phyloP scores from a whole-genome alignment of 2,329 filamentous ascomycete species.

The Pseudofabraea citricarpa region DNA sequence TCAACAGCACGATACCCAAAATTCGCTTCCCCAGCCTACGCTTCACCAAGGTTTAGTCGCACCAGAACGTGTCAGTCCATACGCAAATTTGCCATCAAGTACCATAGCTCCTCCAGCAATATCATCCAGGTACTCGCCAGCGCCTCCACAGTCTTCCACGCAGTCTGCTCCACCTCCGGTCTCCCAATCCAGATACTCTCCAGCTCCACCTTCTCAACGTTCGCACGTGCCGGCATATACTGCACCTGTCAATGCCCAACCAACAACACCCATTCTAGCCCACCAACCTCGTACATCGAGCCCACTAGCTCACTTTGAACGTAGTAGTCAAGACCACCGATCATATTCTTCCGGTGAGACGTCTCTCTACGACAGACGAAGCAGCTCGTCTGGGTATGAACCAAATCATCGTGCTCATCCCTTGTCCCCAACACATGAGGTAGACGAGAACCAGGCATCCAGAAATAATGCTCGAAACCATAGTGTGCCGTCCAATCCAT shows the following conservation, averaged over 20 bases:
- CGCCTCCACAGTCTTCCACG: constrained; percentile 36
- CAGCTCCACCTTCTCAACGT: constrained; percentile 37
- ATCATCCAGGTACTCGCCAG: constrained; percentile 56
- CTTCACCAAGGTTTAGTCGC: constrained; percentile 22
- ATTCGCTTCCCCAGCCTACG: constrained; percentile 11
- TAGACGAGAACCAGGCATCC: constrained; percentile 48
- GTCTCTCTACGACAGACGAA: constrained; percentile 40
- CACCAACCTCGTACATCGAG: constrained; percentile 63
- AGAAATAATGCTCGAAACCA: constrained; percentile 15
- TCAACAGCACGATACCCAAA: constrained; percentile 9
- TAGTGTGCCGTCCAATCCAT: constrained; percentile 12
- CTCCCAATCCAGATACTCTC: constrained; percentile 27
- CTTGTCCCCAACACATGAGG: constrained; percentile 56
- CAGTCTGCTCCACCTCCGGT: constrained; percentile 34
- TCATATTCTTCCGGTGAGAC: constrained; percentile 28
- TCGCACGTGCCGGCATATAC: constrained; percentile 16
- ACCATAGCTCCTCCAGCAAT: constrained; percentile 23
- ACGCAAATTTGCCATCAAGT: constrained; percentile 22
- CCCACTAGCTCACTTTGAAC: constrained; percentile 60
- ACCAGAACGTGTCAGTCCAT: constrained; percentile 27
- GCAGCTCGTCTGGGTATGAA: constrained; percentile 49
- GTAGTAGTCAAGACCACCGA: constrained; percentile 22
- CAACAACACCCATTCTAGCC: constrained; percentile 40
- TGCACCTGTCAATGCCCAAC: constrained; percentile 30
- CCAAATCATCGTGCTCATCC: constrained; percentile 44